Percentiles rank a stretch among this genome's conserved stretches.
These are phyloP conservation scores for Citrullus colocynthis DNA, from an alignment of 306 rosid genomes.

Conservation along the genomic window DNA sequence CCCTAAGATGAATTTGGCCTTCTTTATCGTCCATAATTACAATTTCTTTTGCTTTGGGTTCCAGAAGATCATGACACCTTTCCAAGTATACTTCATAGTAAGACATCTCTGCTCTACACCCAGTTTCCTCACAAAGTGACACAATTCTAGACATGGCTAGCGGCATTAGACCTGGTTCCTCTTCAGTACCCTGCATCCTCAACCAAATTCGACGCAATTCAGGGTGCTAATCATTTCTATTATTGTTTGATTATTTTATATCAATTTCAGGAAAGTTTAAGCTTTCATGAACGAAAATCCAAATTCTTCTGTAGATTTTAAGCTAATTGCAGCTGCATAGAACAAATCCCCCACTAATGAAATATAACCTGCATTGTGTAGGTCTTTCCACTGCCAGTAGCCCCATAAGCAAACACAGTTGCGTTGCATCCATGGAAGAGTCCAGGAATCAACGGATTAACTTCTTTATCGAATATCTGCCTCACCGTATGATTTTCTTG, in stretches of 20 bases:
- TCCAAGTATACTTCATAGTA: slow-evolving; percentile 89
- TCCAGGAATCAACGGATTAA: slow-evolving; percentile 57
- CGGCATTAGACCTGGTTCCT: slow-evolving; percentile 64
- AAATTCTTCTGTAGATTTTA: neutral
- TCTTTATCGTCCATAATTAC: slow-evolving; percentile 68
- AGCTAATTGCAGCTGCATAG: neutral
- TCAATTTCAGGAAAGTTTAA: neutral
- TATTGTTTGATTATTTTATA: neutral
- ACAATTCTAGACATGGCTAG: slow-evolving; percentile 58
- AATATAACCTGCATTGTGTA: slow-evolving; percentile 76
- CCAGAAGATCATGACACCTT: slow-evolving; percentile 80
- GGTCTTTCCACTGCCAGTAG: slow-evolving; percentile 95
- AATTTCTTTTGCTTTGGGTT: slow-evolving; percentile 62
- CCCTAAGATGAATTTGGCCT: slow-evolving; percentile 75
- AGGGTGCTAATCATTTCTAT: neutral
- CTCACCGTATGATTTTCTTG: slow-evolving; percentile 59
- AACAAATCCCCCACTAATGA: neutral
- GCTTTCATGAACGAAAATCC: neutral
- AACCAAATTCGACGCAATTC: slow-evolving; percentile 9
- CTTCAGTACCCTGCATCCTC: slow-evolving; percentile 62
- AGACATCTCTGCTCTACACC: slow-evolving; percentile 52
- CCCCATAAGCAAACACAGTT: slow-evolving; percentile 90
- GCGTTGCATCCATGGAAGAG: slow-evolving; percentile 65
- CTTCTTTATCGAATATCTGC: slow-evolving; percentile 56
- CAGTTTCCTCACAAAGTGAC: slow-evolving; percentile 40